phyloP scores from a whole-genome alignment of 441 rosid genomes.

The Euphorbia corollata region DNA sequence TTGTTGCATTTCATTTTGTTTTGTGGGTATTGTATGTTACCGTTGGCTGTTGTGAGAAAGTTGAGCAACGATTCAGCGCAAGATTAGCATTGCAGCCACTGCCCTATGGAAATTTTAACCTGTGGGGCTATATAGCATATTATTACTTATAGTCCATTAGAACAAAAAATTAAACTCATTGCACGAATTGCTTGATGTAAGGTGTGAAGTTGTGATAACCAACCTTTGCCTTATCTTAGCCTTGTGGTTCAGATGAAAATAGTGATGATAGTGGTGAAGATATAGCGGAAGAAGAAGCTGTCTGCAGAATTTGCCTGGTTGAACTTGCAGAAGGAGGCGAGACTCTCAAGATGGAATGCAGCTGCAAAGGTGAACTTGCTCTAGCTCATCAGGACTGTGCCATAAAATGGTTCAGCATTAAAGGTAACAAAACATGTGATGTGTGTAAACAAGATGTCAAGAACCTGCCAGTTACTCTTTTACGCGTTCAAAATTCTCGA shows the following conservation, averaged over 20 bases:
- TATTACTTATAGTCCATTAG: background rate
- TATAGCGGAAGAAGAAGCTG: constrained; percentile 68
- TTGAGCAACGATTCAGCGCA: background rate
- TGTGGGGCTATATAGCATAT: background rate
- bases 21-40: no score
- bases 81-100: background rate
- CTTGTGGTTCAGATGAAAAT: constrained; percentile 53
- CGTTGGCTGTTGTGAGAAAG: background rate
- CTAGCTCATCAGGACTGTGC: constrained; percentile 73
- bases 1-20: no score
- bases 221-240: constrained; percentile 55
- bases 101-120: background rate
- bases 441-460: constrained; percentile 69
- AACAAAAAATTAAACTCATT: background rate
- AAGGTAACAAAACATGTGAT: constrained; percentile 76
- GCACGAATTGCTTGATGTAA: constrained; percentile 15
- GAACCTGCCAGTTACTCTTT: constrained; percentile 68
- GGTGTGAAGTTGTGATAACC: constrained; percentile 37
- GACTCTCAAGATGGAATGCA: constrained; percentile 72
- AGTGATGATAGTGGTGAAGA: constrained; percentile 39
- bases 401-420: constrained; percentile 73
- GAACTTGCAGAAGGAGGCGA: constrained; percentile 66
- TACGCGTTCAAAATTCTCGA: constrained; percentile 46
- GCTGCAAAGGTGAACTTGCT: constrained; percentile 77
- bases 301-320: constrained; percentile 61